Percentiles rank a stretch among this genome's conserved stretches.
phyloP scores from a whole-genome alignment of 139 green algal species.

The Picochlorum sp. region DNA sequence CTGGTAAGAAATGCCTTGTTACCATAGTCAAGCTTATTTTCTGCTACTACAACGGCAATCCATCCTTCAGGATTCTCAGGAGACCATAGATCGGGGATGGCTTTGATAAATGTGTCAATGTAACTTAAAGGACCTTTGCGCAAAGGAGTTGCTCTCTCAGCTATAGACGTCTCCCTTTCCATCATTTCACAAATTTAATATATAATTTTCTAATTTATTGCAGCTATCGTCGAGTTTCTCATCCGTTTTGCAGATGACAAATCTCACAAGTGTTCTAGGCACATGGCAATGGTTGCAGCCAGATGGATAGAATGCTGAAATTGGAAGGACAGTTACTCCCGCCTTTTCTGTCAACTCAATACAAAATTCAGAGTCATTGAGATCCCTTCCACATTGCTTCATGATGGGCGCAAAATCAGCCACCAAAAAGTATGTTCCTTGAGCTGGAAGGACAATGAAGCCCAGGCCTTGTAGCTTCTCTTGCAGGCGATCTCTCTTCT shows the following conservation, averaged over 20 bases:
- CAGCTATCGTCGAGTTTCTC: constrained; percentile 48
- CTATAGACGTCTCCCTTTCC: background rate
- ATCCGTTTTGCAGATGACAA: constrained; percentile 76
- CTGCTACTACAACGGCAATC: constrained; percentile 26
- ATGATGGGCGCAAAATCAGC: constrained; percentile 40
- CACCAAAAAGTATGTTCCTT: constrained; percentile 76
- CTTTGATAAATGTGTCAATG: constrained; percentile 15
- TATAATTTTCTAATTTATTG: constrained; percentile 26
- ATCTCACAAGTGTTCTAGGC: constrained; percentile 49
- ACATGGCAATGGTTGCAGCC: background rate
- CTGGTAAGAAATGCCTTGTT: constrained; percentile 3
- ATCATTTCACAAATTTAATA: background rate
- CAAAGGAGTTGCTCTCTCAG: constrained; percentile 4
- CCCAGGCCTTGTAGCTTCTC: constrained; percentile 39
- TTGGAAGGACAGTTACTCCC: constrained; percentile 65
- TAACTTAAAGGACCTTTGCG: constrained; percentile 16
- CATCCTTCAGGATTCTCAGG: constrained; percentile 14
- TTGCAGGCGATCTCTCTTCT: constrained; percentile 43
- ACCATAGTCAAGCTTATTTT: constrained; percentile 32
- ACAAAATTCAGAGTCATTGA: constrained; percentile 38
- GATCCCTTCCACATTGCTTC: constrained; percentile 4
- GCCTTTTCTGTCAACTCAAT: constrained; percentile 52
- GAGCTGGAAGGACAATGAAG: constrained; percentile 36
- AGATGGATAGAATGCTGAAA: constrained; percentile 43
- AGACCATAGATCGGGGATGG: constrained; percentile 11